phyloP scores from a whole-genome alignment of 768 basidiomycete species.

The Lactifluus volemus region DNA sequence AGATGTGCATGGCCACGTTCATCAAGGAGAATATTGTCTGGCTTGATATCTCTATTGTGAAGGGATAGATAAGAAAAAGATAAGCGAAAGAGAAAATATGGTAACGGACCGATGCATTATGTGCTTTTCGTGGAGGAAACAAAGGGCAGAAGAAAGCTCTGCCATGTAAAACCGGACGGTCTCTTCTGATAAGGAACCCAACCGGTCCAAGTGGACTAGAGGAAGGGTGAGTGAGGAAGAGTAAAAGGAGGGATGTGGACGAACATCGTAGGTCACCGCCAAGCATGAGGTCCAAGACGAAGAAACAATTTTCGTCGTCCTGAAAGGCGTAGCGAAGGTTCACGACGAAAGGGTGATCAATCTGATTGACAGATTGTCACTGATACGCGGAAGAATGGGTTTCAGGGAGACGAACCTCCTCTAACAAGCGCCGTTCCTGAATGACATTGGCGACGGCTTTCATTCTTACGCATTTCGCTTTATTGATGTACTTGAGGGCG shows the following conservation, averaged over 20 bases:
- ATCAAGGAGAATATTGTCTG: conserved; percentile 95
- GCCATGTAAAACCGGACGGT: conserved; percentile 84
- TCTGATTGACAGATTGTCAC: conserved; percentile 36
- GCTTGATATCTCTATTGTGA: conserved; percentile 76
- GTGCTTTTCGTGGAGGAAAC: conserved; percentile 83
- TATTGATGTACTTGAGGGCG: conserved; percentile 99
- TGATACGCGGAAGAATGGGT: conserved; percentile 18
- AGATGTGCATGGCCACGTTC: conserved; percentile 93
- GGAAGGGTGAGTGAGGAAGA: conserved; percentile 1
- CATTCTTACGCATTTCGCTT: conserved; percentile 96
- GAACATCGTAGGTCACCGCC: conserved; percentile 90
- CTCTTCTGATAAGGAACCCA: conserved; percentile 66
- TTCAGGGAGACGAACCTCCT: conserved; percentile 57
- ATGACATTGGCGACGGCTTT: conserved; percentile 96
- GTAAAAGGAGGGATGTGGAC: conserved; percentile 25
- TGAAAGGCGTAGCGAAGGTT: conserved; percentile 96
- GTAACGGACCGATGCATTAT: conserved; percentile 87
- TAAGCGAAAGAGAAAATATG: conserved; percentile 24
- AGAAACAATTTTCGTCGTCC: conserved; percentile 98
- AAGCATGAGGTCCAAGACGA: conserved; percentile 94
- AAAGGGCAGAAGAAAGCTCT: conserved; percentile 78
- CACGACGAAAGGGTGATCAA: conserved; percentile 93
- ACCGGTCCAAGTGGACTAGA: conserved; percentile 79
- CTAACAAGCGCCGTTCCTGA: conserved; percentile 88
- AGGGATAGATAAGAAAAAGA: not conserved